Conservation (phyloP, 345 rosid species). For the Adansonia digitata region DNA sequence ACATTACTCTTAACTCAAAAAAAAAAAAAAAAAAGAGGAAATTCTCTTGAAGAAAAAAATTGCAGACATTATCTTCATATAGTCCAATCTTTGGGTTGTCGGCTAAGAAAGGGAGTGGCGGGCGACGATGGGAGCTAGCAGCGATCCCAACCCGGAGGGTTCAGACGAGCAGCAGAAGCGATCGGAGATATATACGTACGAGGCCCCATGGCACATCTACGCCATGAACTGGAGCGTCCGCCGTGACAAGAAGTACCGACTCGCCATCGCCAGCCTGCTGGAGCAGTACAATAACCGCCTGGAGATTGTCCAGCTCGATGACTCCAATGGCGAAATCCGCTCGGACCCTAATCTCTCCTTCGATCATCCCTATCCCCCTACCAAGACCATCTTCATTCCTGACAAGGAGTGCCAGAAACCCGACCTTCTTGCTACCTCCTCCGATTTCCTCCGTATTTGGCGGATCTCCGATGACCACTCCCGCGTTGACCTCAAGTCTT, state of each 20-base stretch:
- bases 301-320: slow-evolving; percentile 95
- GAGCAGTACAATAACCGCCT: slow-evolving; percentile 75
- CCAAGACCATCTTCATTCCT: slow-evolving; percentile 85
- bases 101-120: neutral
- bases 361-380: slow-evolving; percentile 91
- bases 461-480: slow-evolving; percentile 59
- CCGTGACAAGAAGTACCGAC: slow-evolving; percentile 92
- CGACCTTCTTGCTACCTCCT: slow-evolving; percentile 89
- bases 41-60: neutral
- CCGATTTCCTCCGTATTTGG: slow-evolving; percentile 91
- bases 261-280: slow-evolving; percentile 87
- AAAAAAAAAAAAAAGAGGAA: no score
- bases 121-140: slow-evolving; percentile 51
- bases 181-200: slow-evolving; percentile 95
- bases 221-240: slow-evolving; percentile 99
- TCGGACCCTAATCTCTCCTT: slow-evolving; percentile 77
- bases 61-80: neutral
- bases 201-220: slow-evolving; percentile 96
- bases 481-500: slow-evolving; percentile 62
- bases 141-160: slow-evolving; percentile 73
- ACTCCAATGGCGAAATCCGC: slow-evolving; percentile 92
- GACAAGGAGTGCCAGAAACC: slow-evolving; percentile 86
- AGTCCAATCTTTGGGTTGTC: no score
- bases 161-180: slow-evolving; percentile 93
- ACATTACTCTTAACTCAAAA: no score